Evolutionary conservation across 2,329 filamentous ascomycete genomes (phyloP).

Genomic region (Aspergillus ochraceus): DNA sequence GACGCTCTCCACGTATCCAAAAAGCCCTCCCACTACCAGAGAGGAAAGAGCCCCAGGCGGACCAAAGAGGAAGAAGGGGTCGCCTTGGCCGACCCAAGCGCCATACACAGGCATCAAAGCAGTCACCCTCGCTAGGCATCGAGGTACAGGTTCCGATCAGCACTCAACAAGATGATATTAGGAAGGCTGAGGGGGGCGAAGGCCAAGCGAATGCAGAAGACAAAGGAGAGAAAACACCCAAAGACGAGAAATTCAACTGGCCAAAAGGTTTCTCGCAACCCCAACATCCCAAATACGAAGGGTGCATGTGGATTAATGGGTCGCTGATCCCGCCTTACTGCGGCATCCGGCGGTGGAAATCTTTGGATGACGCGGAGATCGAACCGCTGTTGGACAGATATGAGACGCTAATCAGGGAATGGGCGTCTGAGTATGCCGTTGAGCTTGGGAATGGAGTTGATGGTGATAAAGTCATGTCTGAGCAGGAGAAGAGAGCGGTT

Average conservation of each 20-base stretch:
- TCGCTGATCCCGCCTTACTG: neutral
- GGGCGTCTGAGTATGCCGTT: neutral
- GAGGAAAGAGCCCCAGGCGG: neutral
- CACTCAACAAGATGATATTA: too few species aligned
- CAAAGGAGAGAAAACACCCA: neutral
- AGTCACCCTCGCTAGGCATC: too few species aligned
- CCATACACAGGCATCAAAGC: too few species aligned
- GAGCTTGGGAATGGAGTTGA: neutral
- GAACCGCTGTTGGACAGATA: neutral
- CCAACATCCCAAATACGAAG: neutral
- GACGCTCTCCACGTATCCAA: neutral
- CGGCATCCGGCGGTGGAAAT: neutral
- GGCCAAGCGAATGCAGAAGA: too few species aligned
- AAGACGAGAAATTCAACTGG: neutral
- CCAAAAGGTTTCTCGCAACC: neutral
- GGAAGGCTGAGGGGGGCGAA: too few species aligned
- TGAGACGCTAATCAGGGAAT: neutral
- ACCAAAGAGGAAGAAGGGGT: neutral
- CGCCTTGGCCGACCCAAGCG: too few species aligned
- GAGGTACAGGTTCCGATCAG: too few species aligned
- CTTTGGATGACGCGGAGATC: neutral
- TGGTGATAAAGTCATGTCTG: neutral
- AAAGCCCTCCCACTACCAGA: neutral
- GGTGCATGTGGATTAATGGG: neutral
- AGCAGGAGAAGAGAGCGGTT: neutral